phyloP scores from a whole-genome alignment of 257 asterid species.

The Thymus mandschuricus region DNA sequence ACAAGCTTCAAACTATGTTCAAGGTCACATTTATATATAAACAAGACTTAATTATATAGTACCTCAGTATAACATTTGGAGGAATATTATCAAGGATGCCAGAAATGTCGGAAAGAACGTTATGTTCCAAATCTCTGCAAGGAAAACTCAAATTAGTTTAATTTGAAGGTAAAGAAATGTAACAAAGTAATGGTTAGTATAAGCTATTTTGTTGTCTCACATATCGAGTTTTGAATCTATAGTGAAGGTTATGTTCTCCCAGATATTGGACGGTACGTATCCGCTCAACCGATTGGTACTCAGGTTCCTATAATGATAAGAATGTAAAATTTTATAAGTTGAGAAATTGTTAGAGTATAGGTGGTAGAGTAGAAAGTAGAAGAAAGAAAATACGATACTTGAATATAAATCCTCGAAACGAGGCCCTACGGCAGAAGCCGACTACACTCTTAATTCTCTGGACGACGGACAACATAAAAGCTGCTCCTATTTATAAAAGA shows the following conservation, averaged over 20 bases:
- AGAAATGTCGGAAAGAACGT: slow-evolving; percentile 51
- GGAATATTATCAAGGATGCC: slow-evolving; percentile 46
- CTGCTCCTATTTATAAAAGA: too few species aligned
- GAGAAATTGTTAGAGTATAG: neutral
- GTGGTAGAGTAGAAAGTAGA: too few species aligned
- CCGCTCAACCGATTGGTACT: slow-evolving; percentile 51
- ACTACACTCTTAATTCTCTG: too few species aligned
- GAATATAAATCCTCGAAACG: too few species aligned
- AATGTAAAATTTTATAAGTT: neutral
- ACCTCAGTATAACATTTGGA: slow-evolving; percentile 49
- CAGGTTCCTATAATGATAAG: slow-evolving; percentile 38
- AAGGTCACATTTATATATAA: too few species aligned
- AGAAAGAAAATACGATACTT: too few species aligned
- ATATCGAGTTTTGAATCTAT: slow-evolving; percentile 45
- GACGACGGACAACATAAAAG: too few species aligned
- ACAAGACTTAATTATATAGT: slow-evolving; percentile 5
- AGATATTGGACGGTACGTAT: slow-evolving; percentile 53
- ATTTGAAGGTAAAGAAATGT: neutral
- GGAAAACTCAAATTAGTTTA: slow-evolving; percentile 9
- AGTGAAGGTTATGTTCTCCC: slow-evolving; percentile 51
- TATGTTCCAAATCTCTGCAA: slow-evolving; percentile 52
- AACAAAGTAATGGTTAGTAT: neutral
- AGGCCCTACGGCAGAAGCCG: too few species aligned
- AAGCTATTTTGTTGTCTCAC: slow-evolving; percentile 35
- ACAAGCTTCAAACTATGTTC: too few species aligned